Base-by-base conservation (phyloP, 106 monocot genomes). In the Vanilla planifolia region DNA sequence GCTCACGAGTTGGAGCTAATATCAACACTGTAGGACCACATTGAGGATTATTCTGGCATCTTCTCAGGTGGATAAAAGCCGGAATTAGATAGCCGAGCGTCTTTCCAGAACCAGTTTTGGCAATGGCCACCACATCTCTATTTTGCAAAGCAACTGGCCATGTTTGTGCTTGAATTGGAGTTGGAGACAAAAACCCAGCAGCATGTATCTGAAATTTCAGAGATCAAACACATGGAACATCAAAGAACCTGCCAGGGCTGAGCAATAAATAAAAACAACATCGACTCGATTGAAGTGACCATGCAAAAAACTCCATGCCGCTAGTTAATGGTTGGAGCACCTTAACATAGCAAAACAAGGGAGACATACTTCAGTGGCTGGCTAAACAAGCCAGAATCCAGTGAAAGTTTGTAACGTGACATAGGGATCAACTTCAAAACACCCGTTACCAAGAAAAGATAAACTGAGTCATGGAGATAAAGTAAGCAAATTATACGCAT, bases 131-230 rank as follows among this genome's bases (percentile, higher is more conserved):
- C 51, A 80, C 77, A 51, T 85, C 85, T 33, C 73, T 67, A 51
- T 64, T 68, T 66, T 80, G 76, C 23, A 80, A 52, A 20, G 85
- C 85, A 67, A 85, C 60, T 8, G 85, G 77, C 85, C 85, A 85
- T 42, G 80, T 73, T 60, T 85, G 85, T 56, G 85, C 85, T 55
- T 85, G 85, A 43, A 85, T 85, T 41, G 85, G 85, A 43, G 85
- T 85, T 19, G 80, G 85, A 16, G 68, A 68, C 26, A 28, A 48
- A 40, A 85, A 85, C 4, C 85, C 85, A 63, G 85, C 85, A 22
- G 73, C 37, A 76, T 75, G 75, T 48, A 85, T 73, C 79, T 79
- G 64, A 45, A 76, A 65, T 9, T 46, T 29, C 35, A 22, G 37
- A 33, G 34, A 16, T 39, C 37, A 50, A 41, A 8, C 39, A 21